Base-by-base conservation (phyloP, 371 early-diverging fungal species). In the Conidiobolus incongruus region DNA sequence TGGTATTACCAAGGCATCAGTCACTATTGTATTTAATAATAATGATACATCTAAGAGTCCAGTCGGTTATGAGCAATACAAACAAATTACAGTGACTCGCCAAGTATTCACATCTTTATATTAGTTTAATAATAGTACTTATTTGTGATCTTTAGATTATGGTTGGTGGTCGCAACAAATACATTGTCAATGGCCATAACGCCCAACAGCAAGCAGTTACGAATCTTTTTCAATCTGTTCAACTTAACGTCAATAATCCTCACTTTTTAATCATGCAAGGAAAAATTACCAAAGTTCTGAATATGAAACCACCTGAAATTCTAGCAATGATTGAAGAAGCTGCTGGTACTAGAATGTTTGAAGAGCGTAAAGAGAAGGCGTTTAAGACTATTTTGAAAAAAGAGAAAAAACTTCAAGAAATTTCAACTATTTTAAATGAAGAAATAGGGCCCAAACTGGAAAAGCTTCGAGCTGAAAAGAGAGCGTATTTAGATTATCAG, bases 221-320 rank as follows among this genome's bases (percentile, higher is more conserved):
- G 44, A 88, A 76, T 45, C 56, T 97, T 40, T 88, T 94, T 45
- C 94, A 94, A 50, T 89, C 91, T 1, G 95, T 95, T 7, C 88
- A 88, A 57, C 78, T 97, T 17, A 95, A 93, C 61, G 81, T 95
- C 62, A 89, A 95, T 67, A 94, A 95, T 52, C 98, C 98, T 12
- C 93, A 95, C 54, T 97, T 95, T 52, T 56, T 97, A 48, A 97
- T 91, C 52, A 94, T 98, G 93, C 99, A 99, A 62, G 99, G 99
- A 30, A 71, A 79, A 42, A 95, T 98, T 53, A 99, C 98, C 19
- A 92, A 96, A 52, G 90, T 99, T 2, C 70, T 99, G 20, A 97
- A 93, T 55, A 99, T 99, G 99, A 94, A 93, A 54, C 92, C 96
- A 0, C 70, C 72, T 3, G 95, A 98, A 52, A 79, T 96, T 21